phyloP scores from a whole-genome alignment of 352 stramenopile genomes.

The Phytophthora fragariaefolia region DNA sequence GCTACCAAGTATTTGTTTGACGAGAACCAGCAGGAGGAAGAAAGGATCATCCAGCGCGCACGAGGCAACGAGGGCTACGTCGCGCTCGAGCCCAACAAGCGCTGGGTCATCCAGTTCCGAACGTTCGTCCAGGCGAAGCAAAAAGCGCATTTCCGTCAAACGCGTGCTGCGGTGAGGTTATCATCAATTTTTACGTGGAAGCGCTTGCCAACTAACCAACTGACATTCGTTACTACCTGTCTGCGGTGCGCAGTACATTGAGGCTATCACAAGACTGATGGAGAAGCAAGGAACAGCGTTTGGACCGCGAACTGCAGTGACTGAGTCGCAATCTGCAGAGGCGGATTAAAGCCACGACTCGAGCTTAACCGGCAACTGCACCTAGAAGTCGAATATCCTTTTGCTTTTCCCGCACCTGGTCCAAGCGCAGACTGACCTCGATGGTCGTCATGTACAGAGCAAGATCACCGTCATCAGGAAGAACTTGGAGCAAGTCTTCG shows the following conservation, averaged over 20 bases:
- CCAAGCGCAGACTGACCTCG: constrained; percentile 63
- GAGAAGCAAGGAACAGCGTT: constrained; percentile 55
- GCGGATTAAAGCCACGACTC: constrained; percentile 21
- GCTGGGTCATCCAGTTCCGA: constrained; percentile 67
- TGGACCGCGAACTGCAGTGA: constrained; percentile 26
- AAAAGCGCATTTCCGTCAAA: constrained; percentile 56
- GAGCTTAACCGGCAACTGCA: constrained; percentile 23
- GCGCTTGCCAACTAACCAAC: constrained; percentile 1
- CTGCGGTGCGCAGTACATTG: constrained; percentile 56
- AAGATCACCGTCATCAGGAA: constrained; percentile 81
- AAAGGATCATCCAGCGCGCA: constrained; percentile 54
- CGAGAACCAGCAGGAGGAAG: constrained; percentile 55
- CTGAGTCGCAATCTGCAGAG: constrained; percentile 24
- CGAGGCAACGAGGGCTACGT: constrained; percentile 61
- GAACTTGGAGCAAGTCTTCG: constrained; percentile 76
- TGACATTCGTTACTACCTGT: constrained; percentile 12
- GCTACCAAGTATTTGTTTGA: constrained; percentile 51
- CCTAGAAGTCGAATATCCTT: constrained; percentile 25
- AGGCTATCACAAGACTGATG: constrained; percentile 69
- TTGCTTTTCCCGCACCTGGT: constrained; percentile 47
- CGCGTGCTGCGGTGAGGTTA: constrained; percentile 48
- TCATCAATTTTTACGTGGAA: neutral
- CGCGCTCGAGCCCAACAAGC: constrained; percentile 48
- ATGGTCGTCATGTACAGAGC: constrained; percentile 79
- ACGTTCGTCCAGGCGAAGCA: constrained; percentile 58